phyloP scores from a whole-genome alignment of 1,284 basidiomycete genomes.

The Peniophora sp. region DNA sequence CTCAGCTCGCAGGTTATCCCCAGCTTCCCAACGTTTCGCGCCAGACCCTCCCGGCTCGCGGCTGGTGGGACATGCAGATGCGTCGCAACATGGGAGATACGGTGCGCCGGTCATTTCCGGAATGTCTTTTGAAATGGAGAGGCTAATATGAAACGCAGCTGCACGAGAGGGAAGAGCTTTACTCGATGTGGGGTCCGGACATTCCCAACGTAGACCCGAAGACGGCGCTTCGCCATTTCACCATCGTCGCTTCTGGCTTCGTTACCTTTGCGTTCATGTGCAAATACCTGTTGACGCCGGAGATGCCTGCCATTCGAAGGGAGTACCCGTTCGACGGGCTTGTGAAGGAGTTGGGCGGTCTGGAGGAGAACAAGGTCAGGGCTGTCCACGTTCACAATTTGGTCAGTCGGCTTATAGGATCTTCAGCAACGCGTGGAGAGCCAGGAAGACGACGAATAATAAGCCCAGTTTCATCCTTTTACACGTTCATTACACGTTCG shows the following conservation, averaged over 20 bases:
- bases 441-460: slow-evolving; percentile 11
- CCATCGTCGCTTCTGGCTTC: slow-evolving; percentile 53
- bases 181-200: slow-evolving; percentile 89
- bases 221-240: slow-evolving; percentile 55
- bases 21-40: slow-evolving; percentile 65
- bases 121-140: background rate
- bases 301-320: slow-evolving; percentile 54
- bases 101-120: slow-evolving; percentile 34
- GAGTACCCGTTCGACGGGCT: slow-evolving; percentile 70
- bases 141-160: slow-evolving; percentile 37
- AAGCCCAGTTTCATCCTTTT: too few species aligned
- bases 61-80: slow-evolving; percentile 81
- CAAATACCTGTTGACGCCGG: slow-evolving; percentile 45
- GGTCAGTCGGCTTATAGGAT: background rate
- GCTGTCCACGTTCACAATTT: background rate
- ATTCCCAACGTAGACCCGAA: slow-evolving; percentile 48
- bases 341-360: slow-evolving; percentile 63
- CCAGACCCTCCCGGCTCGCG: slow-evolving; percentile 59
- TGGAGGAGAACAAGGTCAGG: slow-evolving; percentile 65
- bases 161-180: slow-evolving; percentile 77
- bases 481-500: too few species aligned
- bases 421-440: slow-evolving; percentile 14
- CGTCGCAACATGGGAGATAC: slow-evolving; percentile 82
- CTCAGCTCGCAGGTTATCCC: slow-evolving; percentile 71
- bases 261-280: slow-evolving; percentile 47